These are phyloP conservation scores for Paraconiothyrium brasiliense DNA, from an alignment of 2,329 filamentous ascomycete species.

Conservation along the genomic window DNA sequence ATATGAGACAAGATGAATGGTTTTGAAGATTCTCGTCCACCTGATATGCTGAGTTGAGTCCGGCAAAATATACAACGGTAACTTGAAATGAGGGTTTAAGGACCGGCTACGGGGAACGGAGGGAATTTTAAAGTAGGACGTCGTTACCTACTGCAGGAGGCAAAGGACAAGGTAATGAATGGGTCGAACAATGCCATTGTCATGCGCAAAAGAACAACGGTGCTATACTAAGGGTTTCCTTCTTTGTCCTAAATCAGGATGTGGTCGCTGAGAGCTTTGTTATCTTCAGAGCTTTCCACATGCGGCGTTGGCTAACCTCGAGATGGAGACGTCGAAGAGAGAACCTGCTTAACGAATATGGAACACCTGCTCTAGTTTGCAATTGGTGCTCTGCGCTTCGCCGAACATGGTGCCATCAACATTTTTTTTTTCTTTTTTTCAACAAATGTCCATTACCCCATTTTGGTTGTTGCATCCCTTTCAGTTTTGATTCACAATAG, in stretches of 20 bases:
- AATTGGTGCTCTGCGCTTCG: constrained; percentile 10
- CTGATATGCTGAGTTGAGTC: background rate
- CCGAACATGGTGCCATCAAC: constrained; percentile 26
- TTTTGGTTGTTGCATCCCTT: background rate
- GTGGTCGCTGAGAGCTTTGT: background rate
- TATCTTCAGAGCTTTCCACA: background rate
- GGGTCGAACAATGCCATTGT: background rate
- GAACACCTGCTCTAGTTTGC: constrained; percentile 15
- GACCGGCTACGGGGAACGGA: background rate
- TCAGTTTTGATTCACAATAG: too few relatives aligned
- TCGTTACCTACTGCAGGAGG: background rate
- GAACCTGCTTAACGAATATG: constrained; percentile 1
- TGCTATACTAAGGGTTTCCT: background rate
- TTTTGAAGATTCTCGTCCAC: too few relatives aligned
- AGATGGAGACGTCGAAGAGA: background rate
- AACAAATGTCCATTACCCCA: constrained; percentile 19
- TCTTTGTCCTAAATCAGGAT: background rate
- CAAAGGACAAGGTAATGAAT: background rate
- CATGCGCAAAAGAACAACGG: background rate
- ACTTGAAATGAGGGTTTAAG: background rate
- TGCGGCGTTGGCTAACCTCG: background rate
- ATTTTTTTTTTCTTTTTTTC: constrained; percentile 23
- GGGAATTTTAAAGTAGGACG: background rate
- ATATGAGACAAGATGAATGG: background rate
- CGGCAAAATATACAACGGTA: background rate